Base-by-base conservation (phyloP, 2,329 filamentous ascomycete species). In the Talaromyces sp. region DNA sequence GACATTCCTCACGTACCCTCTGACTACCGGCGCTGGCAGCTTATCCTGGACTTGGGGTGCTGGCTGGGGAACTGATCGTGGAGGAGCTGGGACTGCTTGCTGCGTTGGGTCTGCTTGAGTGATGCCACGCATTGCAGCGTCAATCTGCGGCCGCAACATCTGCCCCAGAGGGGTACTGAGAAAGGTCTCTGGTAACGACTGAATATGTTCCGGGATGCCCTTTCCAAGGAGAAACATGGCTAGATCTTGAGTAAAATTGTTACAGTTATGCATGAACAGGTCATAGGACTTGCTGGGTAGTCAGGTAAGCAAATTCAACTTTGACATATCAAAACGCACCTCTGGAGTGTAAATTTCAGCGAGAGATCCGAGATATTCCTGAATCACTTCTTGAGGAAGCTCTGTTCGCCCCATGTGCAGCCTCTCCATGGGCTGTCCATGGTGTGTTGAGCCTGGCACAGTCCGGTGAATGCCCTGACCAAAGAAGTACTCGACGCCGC, bases 201-300 rank as follows among this genome's bases (percentile, higher is more conserved):
- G 84, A 65, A 99, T 97, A 68, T 96, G 87, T 1, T 87, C 83
- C 0, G 94, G 94, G 62, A 97, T 97, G 2, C 91, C 90, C 66
- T 87, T 89, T 24, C 94, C 93, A 0, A 97, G 80, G 0, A 97
- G 80, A 64, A 97, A 97, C 74, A 90, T 94, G 64, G 91, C 81
- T 65, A 97, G 88, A 63, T 96, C 92, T 70, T 97, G 93, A 3
- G 90, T 91, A 75, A 97, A 99, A 74, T 97, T 97, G 78, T 97
- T 99, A 79, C 93, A 97, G 72, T 99, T 99, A 75, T 97, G 92
- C 29, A 84, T 67, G 78, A 90, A 96, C 5, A 97, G 79, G 70
- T 97, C 91, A 70, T 97, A 97, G 0, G 90, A 89, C 85, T 91
- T 65, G 19, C 9, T n/a, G 27, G 9, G 56, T 50, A 38, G 60